A percentile compares a stretch with the other conserved stretches of the same genome.
phyloP scores from a whole-genome alignment of 192 early-diverging fungal species.

The Gryganskiella cystojenkinii region DNA sequence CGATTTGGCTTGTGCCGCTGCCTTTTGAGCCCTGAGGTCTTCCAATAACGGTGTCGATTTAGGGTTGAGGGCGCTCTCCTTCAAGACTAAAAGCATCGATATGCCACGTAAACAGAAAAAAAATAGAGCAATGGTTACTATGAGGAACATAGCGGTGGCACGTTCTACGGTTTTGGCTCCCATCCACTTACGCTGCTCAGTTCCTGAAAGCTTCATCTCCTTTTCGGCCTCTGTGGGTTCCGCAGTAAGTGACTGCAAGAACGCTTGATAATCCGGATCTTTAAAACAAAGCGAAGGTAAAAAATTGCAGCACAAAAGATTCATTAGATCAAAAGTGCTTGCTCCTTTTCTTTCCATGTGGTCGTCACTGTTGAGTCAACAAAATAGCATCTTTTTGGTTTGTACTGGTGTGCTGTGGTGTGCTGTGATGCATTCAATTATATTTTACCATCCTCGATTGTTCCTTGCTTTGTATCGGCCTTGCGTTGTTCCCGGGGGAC shows the following conservation, averaged over 20 bases:
- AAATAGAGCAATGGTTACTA: not conserved
- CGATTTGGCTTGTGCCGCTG: conserved; percentile 63
- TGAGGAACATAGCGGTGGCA: too few species aligned
- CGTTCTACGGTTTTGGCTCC: too few species aligned
- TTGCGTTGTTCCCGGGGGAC: conserved; percentile 73
- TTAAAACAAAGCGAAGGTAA: not conserved
- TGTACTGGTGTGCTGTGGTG: too few species aligned
- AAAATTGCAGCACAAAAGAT: not conserved
- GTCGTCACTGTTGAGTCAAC: too few species aligned
- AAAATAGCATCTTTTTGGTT: too few species aligned
- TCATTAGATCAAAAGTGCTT: too few species aligned
- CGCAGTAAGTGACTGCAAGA: conserved; percentile 73
- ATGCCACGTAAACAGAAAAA: not conserved
- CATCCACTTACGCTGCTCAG: conserved; percentile 61
- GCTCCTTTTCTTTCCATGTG: too few species aligned
- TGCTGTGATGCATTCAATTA: too few species aligned
- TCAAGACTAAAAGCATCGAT: conserved; percentile 18
- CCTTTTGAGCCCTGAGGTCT: conserved; percentile 77
- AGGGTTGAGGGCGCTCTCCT: conserved; percentile 60
- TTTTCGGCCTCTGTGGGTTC: conserved; percentile 57
- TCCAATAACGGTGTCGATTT: conserved; percentile 83
- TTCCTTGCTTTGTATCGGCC: conserved; percentile 75
- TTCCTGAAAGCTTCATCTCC: conserved; percentile 55
- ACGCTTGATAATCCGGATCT: conserved; percentile 84
- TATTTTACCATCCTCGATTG: conserved; percentile 81